A percentile compares a stretch with the other conserved stretches of the same genome.
These are phyloP conservation scores for Pholiota molesta DNA, from an alignment of 768 basidiomycete genomes.

Conservation along the genomic window DNA sequence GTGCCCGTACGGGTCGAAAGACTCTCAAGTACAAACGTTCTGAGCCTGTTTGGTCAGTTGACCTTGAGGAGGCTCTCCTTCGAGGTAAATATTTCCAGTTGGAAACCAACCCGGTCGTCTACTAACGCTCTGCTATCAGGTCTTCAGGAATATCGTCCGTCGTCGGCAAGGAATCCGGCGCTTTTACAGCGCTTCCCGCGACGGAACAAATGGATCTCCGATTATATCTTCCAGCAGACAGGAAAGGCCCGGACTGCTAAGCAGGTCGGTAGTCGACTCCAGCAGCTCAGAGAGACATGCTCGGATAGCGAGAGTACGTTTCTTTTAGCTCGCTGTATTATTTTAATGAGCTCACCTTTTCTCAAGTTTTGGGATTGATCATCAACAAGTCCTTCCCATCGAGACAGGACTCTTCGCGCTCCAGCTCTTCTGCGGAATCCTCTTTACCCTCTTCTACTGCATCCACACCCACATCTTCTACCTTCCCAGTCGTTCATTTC, in stretches of 20 bases:
- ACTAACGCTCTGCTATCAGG: slow-evolving; percentile 36
- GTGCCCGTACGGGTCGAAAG: slow-evolving; percentile 46
- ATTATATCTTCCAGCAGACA: slow-evolving; percentile 59
- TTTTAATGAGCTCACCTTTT: slow-evolving; percentile 20
- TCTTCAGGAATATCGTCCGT: slow-evolving; percentile 57
- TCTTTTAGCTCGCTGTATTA: background rate
- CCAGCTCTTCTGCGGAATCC: slow-evolving; percentile 2
- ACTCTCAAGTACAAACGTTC: slow-evolving; percentile 58
- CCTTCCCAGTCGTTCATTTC: slow-evolving; percentile 3
- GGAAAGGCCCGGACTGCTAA: slow-evolving; percentile 63
- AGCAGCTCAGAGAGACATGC: slow-evolving; percentile 67
- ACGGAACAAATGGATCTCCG: slow-evolving; percentile 68
- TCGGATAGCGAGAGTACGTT: slow-evolving; percentile 57
- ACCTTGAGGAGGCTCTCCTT: slow-evolving; percentile 61
- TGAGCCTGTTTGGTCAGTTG: slow-evolving; percentile 67
- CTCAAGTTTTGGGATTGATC: slow-evolving; percentile 5
- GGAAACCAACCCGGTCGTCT: background rate
- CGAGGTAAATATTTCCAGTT: slow-evolving; percentile 46
- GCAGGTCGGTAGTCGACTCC: slow-evolving; percentile 71
- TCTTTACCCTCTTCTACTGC: slow-evolving; percentile 4
- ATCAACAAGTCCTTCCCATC: slow-evolving; percentile 6
- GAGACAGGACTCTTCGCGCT: background rate
- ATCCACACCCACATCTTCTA: slow-evolving; percentile 1
- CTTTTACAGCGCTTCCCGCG: slow-evolving; percentile 63
- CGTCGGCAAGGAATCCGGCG: slow-evolving; percentile 52